Evolutionary conservation across 139 green algal species (phyloP), one percentile per base, ranked within the genome.

Genomic region (Picochlorum sp.): DNA sequence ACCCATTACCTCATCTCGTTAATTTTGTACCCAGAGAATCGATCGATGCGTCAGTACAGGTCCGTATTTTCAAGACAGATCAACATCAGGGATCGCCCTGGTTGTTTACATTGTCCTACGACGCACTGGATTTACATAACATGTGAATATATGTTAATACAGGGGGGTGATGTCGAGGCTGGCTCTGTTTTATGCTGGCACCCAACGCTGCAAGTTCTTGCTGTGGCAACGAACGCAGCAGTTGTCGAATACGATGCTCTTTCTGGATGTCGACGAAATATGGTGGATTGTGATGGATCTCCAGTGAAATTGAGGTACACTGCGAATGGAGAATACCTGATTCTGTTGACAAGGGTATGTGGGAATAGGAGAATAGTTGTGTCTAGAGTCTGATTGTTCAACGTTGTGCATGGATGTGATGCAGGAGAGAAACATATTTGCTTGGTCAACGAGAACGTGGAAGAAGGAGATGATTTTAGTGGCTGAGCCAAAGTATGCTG

Each of bases 231-330:
- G 6, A 59, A 24, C 24, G 24, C 61, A n/a, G 61, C 61, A 46
- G 20, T 66, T n/a, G 62, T 71, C 0, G 71, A 77, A 47, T 73
- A 69, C n/a, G 71, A 77, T 59, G 71, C 65, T 11, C 30, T 77
- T 28, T 73, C 64, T 8, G 71, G 71, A 4, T 66, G 65, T 18
- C 56, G 64, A 15, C 57, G 71, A 44, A 77, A 69, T 56, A 24
- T 69, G 18, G 71, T 69, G 28, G 71, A 77, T 14, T 47, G 23
- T 16, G 20, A 30, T 13, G 71, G 71, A 30, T 65, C 58, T 15
- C 71, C 71, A 2, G 46, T 77, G 34, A 69, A 61, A 15, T 24
- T 72, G 37, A 16, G 16, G 16, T 77, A 77, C 41, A 69, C 71
- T 4, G 47, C 56, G 30, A 52, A 63, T 54, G 71, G 71, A 13